A percentile compares a stretch with the other conserved stretches of the same genome.
Conservation (phyloP, 2,329 filamentous ascomycete species). For the Penicillium expansum region DNA sequence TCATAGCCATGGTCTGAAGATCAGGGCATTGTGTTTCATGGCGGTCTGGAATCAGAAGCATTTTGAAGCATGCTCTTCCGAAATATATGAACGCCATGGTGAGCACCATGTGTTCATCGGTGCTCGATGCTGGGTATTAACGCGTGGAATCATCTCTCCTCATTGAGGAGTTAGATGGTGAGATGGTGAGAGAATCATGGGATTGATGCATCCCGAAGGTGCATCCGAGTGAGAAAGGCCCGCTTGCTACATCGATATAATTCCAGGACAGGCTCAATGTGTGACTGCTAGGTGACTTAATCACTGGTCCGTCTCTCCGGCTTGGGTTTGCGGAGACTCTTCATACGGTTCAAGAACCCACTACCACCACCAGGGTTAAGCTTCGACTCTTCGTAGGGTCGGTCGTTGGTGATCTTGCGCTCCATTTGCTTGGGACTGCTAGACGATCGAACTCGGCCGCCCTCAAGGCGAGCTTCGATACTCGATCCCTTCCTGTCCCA, state of each 20-base stretch:
- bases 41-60: not conserved
- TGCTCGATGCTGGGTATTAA: conserved; percentile 28
- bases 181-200: not conserved
- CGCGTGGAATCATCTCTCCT: conserved; percentile 22
- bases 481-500: conserved; percentile 63
- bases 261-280: not conserved
- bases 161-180: not conserved
- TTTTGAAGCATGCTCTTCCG: conserved; percentile 13
- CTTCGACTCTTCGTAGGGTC: conserved; percentile 40
- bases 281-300: conserved; percentile 4
- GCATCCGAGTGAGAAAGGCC: not conserved
- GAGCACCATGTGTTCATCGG: conserved; percentile 12
- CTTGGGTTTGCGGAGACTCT: conserved; percentile 65
- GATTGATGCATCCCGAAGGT: not conserved
- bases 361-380: conserved; percentile 51
- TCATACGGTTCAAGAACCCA: conserved; percentile 74
- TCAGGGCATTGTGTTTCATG: conserved; percentile 3
- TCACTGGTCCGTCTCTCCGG: conserved; percentile 41
- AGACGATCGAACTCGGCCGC: conserved; percentile 48
- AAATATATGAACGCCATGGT: conserved; percentile 22
- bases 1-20: not conserved
- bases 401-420: conserved; percentile 63
- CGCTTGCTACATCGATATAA: not conserved
- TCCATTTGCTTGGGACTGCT: conserved; percentile 64
- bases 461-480: conserved; percentile 46